A percentile compares a stretch with the other conserved stretches of the same genome.
Evolutionary conservation across 768 basidiomycete genomes (phyloP).

Genomic region (Lyophyllum atratum): DNA sequence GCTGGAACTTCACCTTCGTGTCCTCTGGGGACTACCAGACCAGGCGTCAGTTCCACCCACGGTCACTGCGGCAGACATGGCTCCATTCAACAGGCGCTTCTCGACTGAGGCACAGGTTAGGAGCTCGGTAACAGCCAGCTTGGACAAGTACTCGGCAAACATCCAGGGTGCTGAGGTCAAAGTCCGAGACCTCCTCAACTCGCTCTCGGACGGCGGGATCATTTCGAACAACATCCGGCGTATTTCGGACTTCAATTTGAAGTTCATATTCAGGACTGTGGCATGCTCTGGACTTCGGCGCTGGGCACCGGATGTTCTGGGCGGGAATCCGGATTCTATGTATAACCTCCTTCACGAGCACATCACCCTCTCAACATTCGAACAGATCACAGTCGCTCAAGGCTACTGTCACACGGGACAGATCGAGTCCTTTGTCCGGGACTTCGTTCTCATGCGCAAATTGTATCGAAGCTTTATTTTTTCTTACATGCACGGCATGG

Average conservation of each 20-base stretch:
- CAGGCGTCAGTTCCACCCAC: not conserved
- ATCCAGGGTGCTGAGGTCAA: not conserved
- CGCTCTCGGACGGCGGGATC: not conserved
- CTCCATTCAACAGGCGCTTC: not conserved
- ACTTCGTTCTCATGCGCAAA: constrained; percentile 14
- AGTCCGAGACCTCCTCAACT: not conserved
- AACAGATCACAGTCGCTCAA: constrained; percentile 2
- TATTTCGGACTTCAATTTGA: not conserved
- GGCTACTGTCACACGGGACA: constrained; percentile 12
- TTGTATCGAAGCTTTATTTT: constrained; percentile 19
- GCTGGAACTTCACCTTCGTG: not conserved
- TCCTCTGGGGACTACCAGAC: not conserved
- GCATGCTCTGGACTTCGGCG: not conserved
- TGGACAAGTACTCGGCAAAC: constrained; percentile 3
- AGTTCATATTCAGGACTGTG: not conserved
- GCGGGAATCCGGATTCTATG: constrained; percentile 8
- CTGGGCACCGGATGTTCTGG: constrained; percentile 16
- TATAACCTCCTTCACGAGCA: constrained; percentile 18
- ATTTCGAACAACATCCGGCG: not conserved
- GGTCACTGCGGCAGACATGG: not conserved
- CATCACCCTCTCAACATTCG: constrained; percentile 15
- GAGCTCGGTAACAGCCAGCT: not conserved
- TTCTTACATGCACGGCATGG: constrained; percentile 14
- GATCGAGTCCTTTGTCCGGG: not conserved
- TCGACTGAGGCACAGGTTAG: not conserved